phyloP scores from a whole-genome alignment of 1,139 yeast species.

The Yamadazyma atmosphaerica region DNA sequence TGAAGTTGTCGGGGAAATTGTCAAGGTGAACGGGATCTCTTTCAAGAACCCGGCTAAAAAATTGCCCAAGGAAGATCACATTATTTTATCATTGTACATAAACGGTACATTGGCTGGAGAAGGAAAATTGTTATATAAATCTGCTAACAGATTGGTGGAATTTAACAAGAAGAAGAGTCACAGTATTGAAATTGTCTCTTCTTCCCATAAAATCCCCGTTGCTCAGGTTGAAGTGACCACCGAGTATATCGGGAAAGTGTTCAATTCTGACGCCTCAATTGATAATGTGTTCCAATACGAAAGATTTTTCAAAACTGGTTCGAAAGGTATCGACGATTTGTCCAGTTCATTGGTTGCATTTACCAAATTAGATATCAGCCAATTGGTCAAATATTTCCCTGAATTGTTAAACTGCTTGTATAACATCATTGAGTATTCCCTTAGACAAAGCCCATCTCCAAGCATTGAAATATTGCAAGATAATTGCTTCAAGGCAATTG shows the following conservation, averaged over 20 bases:
- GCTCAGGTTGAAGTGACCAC: slow-evolving; percentile 60
- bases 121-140: slow-evolving; percentile 44
- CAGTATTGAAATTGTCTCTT: slow-evolving; percentile 36
- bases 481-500: slow-evolving; percentile 52
- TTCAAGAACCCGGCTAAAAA: slow-evolving; percentile 32
- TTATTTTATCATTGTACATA: slow-evolving; percentile 59
- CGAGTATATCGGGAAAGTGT: slow-evolving; percentile 70
- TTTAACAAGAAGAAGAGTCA: slow-evolving; percentile 39
- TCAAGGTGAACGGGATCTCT: slow-evolving; percentile 62
- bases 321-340: slow-evolving; percentile 47
- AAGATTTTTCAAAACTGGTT: slow-evolving; percentile 41
- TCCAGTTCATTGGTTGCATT: slow-evolving; percentile 40
- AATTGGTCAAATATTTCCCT: slow-evolving; percentile 55
- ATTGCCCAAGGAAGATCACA: slow-evolving; percentile 49
- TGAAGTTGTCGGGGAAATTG: slow-evolving; percentile 71
- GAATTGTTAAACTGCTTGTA: slow-evolving; percentile 48
- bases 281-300: slow-evolving; percentile 61
- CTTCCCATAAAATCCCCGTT: slow-evolving; percentile 35
- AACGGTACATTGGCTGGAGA: slow-evolving; percentile 66
- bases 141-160: slow-evolving; percentile 43
- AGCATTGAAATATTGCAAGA: slow-evolving; percentile 38
- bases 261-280: slow-evolving; percentile 60
- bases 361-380: slow-evolving; percentile 46
- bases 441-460: slow-evolving; percentile 22
- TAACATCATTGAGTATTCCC: slow-evolving; percentile 36